Percentiles rank a stretch among this genome's conserved stretches.
Evolutionary conservation across 495 filamentous ascomycete species (phyloP).

Genomic region (Penicillium dipodomyicola): DNA sequence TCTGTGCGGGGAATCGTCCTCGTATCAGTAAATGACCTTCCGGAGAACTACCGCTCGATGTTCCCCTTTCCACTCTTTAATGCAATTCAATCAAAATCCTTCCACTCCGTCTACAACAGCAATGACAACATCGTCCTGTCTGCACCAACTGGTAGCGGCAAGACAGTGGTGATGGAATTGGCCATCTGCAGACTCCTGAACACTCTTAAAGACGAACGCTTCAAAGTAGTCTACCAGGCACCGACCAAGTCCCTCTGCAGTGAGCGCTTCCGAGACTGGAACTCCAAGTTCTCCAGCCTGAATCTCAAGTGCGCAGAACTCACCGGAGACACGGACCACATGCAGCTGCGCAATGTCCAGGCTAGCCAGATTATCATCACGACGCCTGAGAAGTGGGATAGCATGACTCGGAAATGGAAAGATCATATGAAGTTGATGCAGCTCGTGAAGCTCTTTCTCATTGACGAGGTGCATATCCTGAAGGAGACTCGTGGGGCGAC

Average conservation of each 20-base stretch:
- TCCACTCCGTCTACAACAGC: constrained; percentile 64
- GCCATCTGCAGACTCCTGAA: constrained; percentile 81
- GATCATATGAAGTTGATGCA: constrained; percentile 82
- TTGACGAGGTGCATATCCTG: constrained; percentile 95
- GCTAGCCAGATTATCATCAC: constrained; percentile 90
- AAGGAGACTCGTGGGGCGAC: constrained; percentile 88
- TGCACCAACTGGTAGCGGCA: constrained; percentile 91
- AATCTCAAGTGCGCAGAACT: constrained; percentile 78
- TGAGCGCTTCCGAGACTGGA: constrained; percentile 82
- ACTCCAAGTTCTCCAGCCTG: constrained; percentile 73
- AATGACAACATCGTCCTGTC: constrained; percentile 86
- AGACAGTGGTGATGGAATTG: constrained; percentile 87
- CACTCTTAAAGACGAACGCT: constrained; percentile 60
- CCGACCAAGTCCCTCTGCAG: constrained; percentile 91
- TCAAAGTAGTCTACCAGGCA: constrained; percentile 94
- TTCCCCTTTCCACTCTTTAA: constrained; percentile 88
- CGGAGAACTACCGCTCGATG: constrained; percentile 71
- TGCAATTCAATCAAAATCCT: constrained; percentile 88
- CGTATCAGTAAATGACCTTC: constrained; percentile 67
- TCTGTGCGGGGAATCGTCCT: constrained; percentile 68
- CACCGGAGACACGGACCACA: constrained; percentile 84
- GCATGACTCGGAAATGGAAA: constrained; percentile 92
- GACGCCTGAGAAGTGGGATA: constrained; percentile 98
- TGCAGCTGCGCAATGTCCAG: constrained; percentile 70
- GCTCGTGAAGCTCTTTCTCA: constrained; percentile 85